phyloP scores from a whole-genome alignment of 129 eudicot genomes.

The carrot (Daucus carota) region DNA sequence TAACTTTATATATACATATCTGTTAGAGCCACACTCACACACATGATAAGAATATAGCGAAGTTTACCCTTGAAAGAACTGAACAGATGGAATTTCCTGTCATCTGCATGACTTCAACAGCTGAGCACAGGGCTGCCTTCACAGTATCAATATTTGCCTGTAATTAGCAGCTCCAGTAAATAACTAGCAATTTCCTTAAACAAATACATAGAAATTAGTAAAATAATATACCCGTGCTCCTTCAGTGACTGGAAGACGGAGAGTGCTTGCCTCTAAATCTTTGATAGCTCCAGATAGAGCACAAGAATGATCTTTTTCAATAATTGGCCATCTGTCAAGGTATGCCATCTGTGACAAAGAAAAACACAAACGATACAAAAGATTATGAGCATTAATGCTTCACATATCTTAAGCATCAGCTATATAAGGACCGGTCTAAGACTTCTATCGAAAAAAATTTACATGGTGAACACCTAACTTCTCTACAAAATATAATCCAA shows the following conservation, averaged over 20 bases:
- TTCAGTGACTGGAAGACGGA: conserved; percentile 81
- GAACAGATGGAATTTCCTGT: conserved; percentile 64
- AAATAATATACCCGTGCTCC: conserved; percentile 58
- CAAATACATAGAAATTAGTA: not conserved
- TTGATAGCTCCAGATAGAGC: conserved; percentile 54
- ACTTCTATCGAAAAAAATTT: not conserved
- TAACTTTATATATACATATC: not conserved
- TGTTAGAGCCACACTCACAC: not conserved
- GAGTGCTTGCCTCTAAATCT: conserved; percentile 80
- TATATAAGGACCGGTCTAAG: not conserved
- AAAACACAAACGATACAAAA: not conserved
- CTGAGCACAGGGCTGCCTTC: conserved; percentile 70
- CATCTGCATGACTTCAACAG: conserved; percentile 71
- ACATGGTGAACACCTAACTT: not conserved
- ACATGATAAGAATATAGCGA: conserved; percentile 1
- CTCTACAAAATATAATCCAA: not conserved
- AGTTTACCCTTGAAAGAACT: conserved; percentile 53
- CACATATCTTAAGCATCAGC: not conserved
- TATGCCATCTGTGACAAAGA: conserved; percentile 34
- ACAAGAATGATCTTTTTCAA: conserved; percentile 62
- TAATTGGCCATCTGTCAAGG: conserved; percentile 71
- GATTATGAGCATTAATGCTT: not conserved
- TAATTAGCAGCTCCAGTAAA: conserved; percentile 9
- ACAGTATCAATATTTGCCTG: conserved; percentile 63
- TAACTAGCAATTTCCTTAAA: not conserved